Conservation (phyloP, 139 green algal species). For the Asterochloris erici region DNA sequence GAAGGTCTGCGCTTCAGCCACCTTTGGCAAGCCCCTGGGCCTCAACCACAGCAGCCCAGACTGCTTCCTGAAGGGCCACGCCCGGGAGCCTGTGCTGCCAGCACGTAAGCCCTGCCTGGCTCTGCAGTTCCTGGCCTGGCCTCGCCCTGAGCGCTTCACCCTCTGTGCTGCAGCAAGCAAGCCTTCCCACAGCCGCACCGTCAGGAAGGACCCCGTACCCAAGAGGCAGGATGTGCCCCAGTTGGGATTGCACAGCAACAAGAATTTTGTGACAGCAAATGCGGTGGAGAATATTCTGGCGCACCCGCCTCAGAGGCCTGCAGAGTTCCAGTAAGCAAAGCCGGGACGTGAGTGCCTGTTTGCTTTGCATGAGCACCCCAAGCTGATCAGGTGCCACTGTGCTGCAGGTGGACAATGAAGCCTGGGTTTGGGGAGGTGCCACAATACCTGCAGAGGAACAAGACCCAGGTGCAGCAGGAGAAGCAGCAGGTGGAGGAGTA, state of each 20-base stretch:
- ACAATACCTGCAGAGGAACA: constrained; percentile 76
- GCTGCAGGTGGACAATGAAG: constrained; percentile 31
- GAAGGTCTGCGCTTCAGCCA: constrained; percentile 25
- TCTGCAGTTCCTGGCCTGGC: not conserved
- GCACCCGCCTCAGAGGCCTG: constrained; percentile 8
- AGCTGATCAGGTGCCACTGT: not conserved
- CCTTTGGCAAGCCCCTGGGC: constrained; percentile 49
- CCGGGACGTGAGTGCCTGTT: not conserved
- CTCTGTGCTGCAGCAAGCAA: constrained; percentile 2
- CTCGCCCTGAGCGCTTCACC: not conserved
- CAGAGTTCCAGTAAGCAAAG: not conserved
- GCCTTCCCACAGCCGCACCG: not conserved
- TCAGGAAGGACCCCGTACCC: constrained; percentile 5
- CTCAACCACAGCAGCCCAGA: constrained; percentile 31
- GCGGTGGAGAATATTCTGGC: constrained; percentile 50
- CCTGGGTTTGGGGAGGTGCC: constrained; percentile 74
- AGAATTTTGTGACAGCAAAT: constrained; percentile 83
- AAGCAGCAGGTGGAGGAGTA: constrained; percentile 61
- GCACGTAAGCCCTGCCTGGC: constrained; percentile 43
- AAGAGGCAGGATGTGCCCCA: not conserved
- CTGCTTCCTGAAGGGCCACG: constrained; percentile 47
- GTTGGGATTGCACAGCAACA: constrained; percentile 61
- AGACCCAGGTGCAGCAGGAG: constrained; percentile 54
- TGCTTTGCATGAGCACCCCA: too few species aligned
- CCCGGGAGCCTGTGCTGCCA: constrained; percentile 63